Percentiles rank a stretch among this genome's conserved stretches.
These are phyloP conservation scores for Penicillium waksmanii DNA, from an alignment of 495 filamentous ascomycete species.

Conservation along the genomic window DNA sequence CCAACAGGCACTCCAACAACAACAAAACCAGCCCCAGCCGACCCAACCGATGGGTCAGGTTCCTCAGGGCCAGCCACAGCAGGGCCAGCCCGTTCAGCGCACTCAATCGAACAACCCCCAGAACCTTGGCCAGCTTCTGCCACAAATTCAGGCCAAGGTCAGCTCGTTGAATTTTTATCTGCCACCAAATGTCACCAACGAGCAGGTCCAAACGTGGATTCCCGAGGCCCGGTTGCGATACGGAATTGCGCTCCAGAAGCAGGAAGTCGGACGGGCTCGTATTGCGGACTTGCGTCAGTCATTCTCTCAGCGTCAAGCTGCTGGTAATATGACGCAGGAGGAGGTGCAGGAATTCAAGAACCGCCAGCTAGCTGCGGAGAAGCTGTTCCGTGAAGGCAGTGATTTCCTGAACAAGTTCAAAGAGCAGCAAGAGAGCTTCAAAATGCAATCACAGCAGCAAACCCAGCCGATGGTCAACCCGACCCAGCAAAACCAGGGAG, in stretches of 20 bases:
- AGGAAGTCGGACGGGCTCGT: constrained; percentile 50
- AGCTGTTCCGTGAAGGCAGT: constrained; percentile 49
- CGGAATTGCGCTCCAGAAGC: constrained; percentile 56
- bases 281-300: constrained; percentile 44
- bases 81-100: constrained; percentile 39
- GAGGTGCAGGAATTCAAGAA: constrained; percentile 49
- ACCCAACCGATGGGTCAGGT: constrained; percentile 17
- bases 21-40: constrained; percentile 10
- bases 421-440: constrained; percentile 52
- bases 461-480: constrained; percentile 28
- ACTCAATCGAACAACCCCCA: constrained; percentile 47
- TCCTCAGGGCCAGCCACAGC: constrained; percentile 18
- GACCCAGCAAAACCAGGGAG: constrained; percentile 27
- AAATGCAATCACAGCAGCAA: constrained; percentile 45
- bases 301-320: constrained; percentile 39
- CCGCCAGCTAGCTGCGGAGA: constrained; percentile 48
- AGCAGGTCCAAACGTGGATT: constrained; percentile 54
- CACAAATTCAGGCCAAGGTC: constrained; percentile 51
- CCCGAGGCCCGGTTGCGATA: constrained; percentile 56
- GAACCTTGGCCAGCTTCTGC: constrained; percentile 43
- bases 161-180: constrained; percentile 49
- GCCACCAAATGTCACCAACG: constrained; percentile 49
- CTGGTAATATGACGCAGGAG: constrained; percentile 45
- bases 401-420: constrained; percentile 52
- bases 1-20: constrained; percentile 43